Conservation (phyloP, 495 filamentous ascomycete species). For the Antarctomyces pellizariae region DNA sequence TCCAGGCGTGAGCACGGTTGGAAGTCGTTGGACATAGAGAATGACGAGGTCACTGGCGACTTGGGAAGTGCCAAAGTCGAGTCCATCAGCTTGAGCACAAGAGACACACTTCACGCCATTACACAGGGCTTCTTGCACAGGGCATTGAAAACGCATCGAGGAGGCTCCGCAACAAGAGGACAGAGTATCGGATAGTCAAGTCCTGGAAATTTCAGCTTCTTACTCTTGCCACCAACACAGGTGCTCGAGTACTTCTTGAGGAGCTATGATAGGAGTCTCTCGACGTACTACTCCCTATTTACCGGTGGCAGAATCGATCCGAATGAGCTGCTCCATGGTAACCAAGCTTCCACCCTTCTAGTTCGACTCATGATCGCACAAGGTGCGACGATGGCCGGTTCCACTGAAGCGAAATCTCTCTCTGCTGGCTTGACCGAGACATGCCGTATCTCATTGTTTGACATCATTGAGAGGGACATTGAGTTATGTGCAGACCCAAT, state of each 20-base stretch:
- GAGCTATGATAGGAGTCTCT: constrained; percentile 31
- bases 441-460: constrained; percentile 39
- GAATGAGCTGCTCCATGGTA: constrained; percentile 33
- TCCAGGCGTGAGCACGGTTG: constrained; percentile 28
- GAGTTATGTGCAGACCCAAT: constrained; percentile 32
- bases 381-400: constrained; percentile 32
- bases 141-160: constrained; percentile 33
- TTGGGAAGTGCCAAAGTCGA: constrained; percentile 18
- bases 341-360: constrained; percentile 31
- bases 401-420: constrained; percentile 29
- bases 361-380: constrained; percentile 42
- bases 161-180: constrained; percentile 12
- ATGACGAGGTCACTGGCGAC: constrained; percentile 13
- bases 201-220: constrained; percentile 23
- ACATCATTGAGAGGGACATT: constrained; percentile 40
- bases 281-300: constrained; percentile 32
- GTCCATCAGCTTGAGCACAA: constrained; percentile 23
- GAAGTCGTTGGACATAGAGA: constrained; percentile 18
- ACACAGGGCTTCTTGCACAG: constrained; percentile 39
- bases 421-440: constrained; percentile 38
- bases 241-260: constrained; percentile 37
- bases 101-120: constrained; percentile 39
- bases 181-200: constrained; percentile 16
- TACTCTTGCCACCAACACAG: constrained; percentile 31
- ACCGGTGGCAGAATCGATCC: constrained; percentile 27